Base-by-base conservation (phyloP, 129 eudicot species). In the Scalesia atractyloides region DNA sequence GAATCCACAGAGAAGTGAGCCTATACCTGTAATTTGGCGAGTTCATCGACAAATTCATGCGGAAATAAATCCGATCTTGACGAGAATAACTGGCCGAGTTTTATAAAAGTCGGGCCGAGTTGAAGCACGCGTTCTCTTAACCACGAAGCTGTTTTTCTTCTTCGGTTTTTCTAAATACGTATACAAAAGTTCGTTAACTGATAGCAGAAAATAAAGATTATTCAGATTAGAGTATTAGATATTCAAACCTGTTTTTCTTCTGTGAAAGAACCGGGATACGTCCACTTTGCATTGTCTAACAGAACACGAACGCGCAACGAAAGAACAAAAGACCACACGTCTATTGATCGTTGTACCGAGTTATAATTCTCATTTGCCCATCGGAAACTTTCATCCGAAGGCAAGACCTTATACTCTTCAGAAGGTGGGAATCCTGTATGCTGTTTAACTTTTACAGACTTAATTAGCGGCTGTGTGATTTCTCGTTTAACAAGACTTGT, bases 61-160 rank as follows among this genome's bases (percentile, higher is more conserved):
- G 99, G 99, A 80, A 95, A 90, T 62, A 95, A 80, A 90, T 95
- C 99, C 19, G 99, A 95, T 69, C 99, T 88, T 76, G 99, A 82
- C 52, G 99, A 95, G 53, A 88, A 85, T 67, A 95, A 64, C 72
- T 90, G 97, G 59, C 99, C 99, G 5, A 95, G 88, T 84, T 95
- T 95, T 17, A 95, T 90, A 73, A 95, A 90, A 19, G 97, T 90
- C 1, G 99, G 97, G 15, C 99, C 99, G 56, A 95, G 99, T 74
- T 95, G 96, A 80, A 95, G 78, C 54, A 90, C 89, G 39, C 87
- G 65, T 43, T 95, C 96, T 74, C 91, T 77, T 72, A 95, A 77
- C 99, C 99, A 95, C 20, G 96, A 80, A 26, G 97, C 99, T n/a
- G 97, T 95, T 81, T 78, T 71, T 53, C 87, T 80, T 79, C 97